Evolutionary conservation across 495 filamentous ascomycete genomes (phyloP), one percentile per base, ranked within the genome.

Genomic region (Pyrenula aspistea): DNA sequence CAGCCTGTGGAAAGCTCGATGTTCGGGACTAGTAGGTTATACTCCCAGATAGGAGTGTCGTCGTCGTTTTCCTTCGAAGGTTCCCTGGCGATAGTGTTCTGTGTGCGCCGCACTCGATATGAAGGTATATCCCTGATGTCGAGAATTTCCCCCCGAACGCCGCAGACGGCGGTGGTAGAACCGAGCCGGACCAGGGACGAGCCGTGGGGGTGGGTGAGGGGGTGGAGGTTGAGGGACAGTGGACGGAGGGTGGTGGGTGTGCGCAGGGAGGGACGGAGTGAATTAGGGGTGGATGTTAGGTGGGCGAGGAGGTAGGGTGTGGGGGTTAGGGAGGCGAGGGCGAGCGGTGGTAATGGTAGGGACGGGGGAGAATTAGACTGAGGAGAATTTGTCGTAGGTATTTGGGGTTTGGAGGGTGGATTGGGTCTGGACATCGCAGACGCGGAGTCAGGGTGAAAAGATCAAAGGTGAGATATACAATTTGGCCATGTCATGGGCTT

Each of bases 151-250:
- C 78, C 91, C 21, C 91, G 81, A 22, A 97, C 82, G 50, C 93
- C 93, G 68, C 90, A 95, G 20, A 98, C 88, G 4, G 90, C 88
- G 0, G 89, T 87, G 8, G 91, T 96, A 67, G 96, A 89, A 47
- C 94, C 93, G 23, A 82, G 71, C 25, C 94, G 80, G 23, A 96
- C 87, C 0, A 97, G 87, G 3, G 91, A 86, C 62, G 86, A 91
- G 50, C 93, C 93, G 66, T 91, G 82, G 52, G 88, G 84, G 66
- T 98, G 91, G 1, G 88, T 86, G 53, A 98, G 77, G 2, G 87
- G 88, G 54, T 84, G 82, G 2, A 84, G 84, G 68, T 96, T 90
- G 57, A 88, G 73, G 8, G 81, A 80, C 10, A 85, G 80, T 21
- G 77, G 67, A 42, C 93, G 86, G 42, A 85, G 82, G 64, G 88